These are phyloP conservation scores for Spathaspora hagerdaliae DNA, from an alignment of 805 yeast genomes.

Conservation along the genomic window DNA sequence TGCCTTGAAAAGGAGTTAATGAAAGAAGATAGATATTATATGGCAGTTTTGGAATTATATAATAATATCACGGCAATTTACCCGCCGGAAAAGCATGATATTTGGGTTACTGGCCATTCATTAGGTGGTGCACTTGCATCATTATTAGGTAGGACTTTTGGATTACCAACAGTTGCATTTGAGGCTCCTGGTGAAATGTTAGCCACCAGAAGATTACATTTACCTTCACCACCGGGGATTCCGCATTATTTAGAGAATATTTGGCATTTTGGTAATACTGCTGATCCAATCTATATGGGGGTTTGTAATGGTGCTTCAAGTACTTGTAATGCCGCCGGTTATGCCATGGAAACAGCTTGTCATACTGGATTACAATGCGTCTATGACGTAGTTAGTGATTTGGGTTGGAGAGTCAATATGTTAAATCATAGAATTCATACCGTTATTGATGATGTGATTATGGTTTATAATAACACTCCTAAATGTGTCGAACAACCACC, in stretches of 20 bases:
- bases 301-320: constrained; percentile 93
- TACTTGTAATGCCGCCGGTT: constrained; percentile 86
- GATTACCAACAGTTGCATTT: constrained; percentile 83
- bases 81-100: constrained; percentile 55
- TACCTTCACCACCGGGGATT: constrained; percentile 90
- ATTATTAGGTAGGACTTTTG: constrained; percentile 82
- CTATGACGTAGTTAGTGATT: constrained; percentile 84
- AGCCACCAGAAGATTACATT: constrained; percentile 78
- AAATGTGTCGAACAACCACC: constrained; percentile 71
- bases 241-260: constrained; percentile 74
- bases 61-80: constrained; percentile 63
- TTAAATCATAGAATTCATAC: constrained; percentile 87
- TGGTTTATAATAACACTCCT: constrained; percentile 73
- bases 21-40: constrained; percentile 76
- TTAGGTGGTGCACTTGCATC: constrained; percentile 86
- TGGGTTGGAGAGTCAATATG: constrained; percentile 88
- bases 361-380: constrained; percentile 86
- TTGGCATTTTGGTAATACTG: constrained; percentile 96
- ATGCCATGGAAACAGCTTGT: constrained; percentile 95
- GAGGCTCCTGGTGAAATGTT: constrained; percentile 92
- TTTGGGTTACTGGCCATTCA: constrained; percentile 96
- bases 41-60: constrained; percentile 73
- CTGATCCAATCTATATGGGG: constrained; percentile 96
- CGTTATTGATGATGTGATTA: constrained; percentile 77
- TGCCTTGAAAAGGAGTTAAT: constrained; percentile 77